Conservation (phyloP, 345 rosid species). For the Mangifera indica region DNA sequence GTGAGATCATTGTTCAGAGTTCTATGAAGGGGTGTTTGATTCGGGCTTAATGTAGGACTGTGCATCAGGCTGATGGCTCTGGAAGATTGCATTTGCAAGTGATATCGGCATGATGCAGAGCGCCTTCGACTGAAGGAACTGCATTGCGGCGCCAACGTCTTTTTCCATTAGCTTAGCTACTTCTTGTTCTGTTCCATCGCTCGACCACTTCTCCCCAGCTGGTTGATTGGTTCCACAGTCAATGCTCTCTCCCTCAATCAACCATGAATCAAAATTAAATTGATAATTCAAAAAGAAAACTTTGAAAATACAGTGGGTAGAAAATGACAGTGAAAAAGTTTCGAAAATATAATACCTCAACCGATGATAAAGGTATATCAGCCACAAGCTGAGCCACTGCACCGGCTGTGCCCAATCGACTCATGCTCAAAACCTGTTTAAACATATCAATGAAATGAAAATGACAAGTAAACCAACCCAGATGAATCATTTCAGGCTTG, state of each 20-base stretch:
- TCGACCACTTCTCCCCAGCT: slow-evolving; percentile 75
- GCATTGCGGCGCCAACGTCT: slow-evolving; percentile 80
- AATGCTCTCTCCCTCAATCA: slow-evolving; percentile 47
- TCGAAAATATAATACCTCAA: slow-evolving; percentile 44
- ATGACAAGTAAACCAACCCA: not conserved
- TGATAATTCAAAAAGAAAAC: not conserved
- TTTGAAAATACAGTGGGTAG: not conserved
- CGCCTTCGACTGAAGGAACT: slow-evolving; percentile 74
- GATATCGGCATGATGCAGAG: slow-evolving; percentile 79
- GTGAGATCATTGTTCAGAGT: slow-evolving; percentile 1
- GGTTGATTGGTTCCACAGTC: slow-evolving; percentile 47
- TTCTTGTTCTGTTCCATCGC: slow-evolving; percentile 63
- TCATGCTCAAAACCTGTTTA: slow-evolving; percentile 72
- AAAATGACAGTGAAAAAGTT: slow-evolving; percentile 12
- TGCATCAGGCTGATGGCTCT: slow-evolving; percentile 41
- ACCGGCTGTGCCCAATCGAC: slow-evolving; percentile 67
- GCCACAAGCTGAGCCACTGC: slow-evolving; percentile 79
- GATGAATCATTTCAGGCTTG: slow-evolving; percentile 28
- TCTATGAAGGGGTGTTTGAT: slow-evolving; percentile 42
- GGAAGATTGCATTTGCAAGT: slow-evolving; percentile 63
- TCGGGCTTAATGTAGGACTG: slow-evolving; percentile 46
- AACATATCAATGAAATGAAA: slow-evolving; percentile 5
- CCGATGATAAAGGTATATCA: slow-evolving; percentile 55
- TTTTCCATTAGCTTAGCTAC: slow-evolving; percentile 83
- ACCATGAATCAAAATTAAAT: not conserved